Conservation (phyloP, 1,284 basidiomycete species). For the Boletus hoseneyae region DNA sequence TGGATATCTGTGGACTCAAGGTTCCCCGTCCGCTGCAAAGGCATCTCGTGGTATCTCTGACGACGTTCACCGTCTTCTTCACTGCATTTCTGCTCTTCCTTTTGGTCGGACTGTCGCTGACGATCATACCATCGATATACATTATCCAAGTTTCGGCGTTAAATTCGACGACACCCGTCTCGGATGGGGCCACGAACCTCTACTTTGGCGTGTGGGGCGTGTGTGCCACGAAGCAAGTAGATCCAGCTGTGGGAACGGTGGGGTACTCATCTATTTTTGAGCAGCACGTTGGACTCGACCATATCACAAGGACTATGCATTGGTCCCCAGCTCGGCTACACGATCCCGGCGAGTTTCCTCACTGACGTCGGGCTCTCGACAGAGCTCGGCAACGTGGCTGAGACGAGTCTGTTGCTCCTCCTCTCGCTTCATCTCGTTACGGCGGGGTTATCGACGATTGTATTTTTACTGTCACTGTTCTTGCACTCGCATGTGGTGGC, state of each 20-base stretch:
- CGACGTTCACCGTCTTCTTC: constrained; percentile 47
- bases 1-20: constrained; percentile 20
- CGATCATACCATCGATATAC: constrained; percentile 72
- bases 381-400: constrained; percentile 41
- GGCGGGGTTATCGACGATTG: constrained; percentile 53
- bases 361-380: constrained; percentile 43
- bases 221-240: constrained; percentile 52
- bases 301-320: constrained; percentile 43
- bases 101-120: constrained; percentile 68
- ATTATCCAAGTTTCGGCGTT: constrained; percentile 54
- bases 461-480: constrained; percentile 53
- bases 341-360: constrained; percentile 43
- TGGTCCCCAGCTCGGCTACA: constrained; percentile 56
- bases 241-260: no score
- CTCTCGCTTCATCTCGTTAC: constrained; percentile 65
- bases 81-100: constrained; percentile 66
- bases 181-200: constrained; percentile 56
- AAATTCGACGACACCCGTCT: constrained; percentile 35
- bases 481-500: constrained; percentile 51
- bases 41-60: constrained; percentile 46
- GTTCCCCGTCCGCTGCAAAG: constrained; percentile 38
- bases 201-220: constrained; percentile 76
- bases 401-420: constrained; percentile 52
- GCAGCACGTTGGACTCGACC: constrained; percentile 13
- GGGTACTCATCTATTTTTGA: neutral